Evolutionary conservation across 495 filamentous ascomycete species (phyloP).

Genomic region (Hypoxylon fuscum): DNA sequence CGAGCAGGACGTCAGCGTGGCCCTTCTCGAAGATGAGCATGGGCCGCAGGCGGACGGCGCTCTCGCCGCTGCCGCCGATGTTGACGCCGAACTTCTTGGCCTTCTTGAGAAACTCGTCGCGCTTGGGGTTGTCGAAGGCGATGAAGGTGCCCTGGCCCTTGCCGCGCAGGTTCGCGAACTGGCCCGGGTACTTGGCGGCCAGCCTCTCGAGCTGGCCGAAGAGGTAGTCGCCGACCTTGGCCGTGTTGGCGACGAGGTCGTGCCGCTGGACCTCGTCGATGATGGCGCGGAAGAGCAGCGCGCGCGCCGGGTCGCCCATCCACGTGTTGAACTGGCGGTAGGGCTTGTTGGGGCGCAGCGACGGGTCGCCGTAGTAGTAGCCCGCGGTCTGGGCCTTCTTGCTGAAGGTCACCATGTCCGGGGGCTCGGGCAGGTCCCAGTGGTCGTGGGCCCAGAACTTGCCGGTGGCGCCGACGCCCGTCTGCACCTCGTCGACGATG

Average conservation of each 20-base stretch:
- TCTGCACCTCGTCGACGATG: conserved; percentile 99
- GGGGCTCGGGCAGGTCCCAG: conserved; percentile 85
- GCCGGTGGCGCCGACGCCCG: conserved; percentile 92
- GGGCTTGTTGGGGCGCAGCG: conserved; percentile 95
- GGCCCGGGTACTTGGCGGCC: conserved; percentile 76
- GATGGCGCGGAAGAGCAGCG: conserved; percentile 91
- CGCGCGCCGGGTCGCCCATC: conserved; percentile 97
- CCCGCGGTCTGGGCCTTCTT: conserved; percentile 99
- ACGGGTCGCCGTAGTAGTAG: conserved; percentile 91
- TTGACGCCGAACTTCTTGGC: conserved; percentile 88
- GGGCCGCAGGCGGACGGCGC: conserved; percentile 84
- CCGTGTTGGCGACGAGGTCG: conserved; percentile 82
- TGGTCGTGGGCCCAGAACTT: conserved; percentile 99
- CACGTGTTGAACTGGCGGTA: conserved; percentile 99
- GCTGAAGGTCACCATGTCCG: conserved; percentile 98
- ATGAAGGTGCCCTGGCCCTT: conserved; percentile 97
- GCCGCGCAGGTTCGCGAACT: conserved; percentile 90
- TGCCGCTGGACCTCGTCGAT: conserved; percentile 86
- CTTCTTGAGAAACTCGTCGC: conserved; percentile 84
- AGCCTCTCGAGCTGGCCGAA: conserved; percentile 75
- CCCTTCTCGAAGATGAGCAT: conserved; percentile 97
- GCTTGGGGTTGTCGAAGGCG: conserved; percentile 87
- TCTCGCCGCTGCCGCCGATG: conserved; percentile 86
- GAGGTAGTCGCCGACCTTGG: conserved; percentile 83
- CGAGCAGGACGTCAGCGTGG: conserved; percentile 73